Base-by-base conservation (phyloP, 75 land plant genomes). In the Ceratopteris richardii region DNA sequence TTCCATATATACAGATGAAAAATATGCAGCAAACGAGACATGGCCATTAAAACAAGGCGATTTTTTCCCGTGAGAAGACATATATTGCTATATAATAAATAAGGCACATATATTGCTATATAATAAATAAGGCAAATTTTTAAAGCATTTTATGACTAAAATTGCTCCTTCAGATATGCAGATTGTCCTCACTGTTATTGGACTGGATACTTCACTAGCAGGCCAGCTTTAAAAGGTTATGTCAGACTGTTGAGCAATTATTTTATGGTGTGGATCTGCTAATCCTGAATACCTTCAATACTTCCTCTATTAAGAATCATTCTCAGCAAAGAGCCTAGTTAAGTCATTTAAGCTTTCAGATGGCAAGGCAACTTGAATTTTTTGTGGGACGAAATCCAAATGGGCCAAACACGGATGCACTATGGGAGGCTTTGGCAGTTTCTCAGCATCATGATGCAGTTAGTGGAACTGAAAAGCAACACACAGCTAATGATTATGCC, bases 391-490 rank as follows among this genome's bases (percentile, higher is more conserved):
- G 71, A 48, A 73, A 30, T 48, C 55, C 43, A 51, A 61, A 67
- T 36, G 82, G 79, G 1, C 74, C 78, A 9, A 79, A 61, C 14
- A 79, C 85, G 21, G 85, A 81, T 62, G 40, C 62, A 28, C 58
- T 88, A 48, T 84, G 75, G 53, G 89, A 88, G 59, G 93, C 93
- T 43, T 57, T 88, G 62, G 88, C 85, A 29, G 56, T 85, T 66
- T 77, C 70, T 36, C 93, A 85, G 54, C 93, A 88, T 72, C 93
- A 88, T 75, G 93, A 88, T 84, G 93, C 78, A 51, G 81, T 88
- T 18, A 85, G 74, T 67, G 93, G 93, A 37, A 88, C 93, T 59
- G 66, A 70, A 57, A 81, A 71, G 61, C 85, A 84, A 61, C 93
- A 88, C 69, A 89, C 85, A 21, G 85, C 93, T 31, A 54, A 80